phyloP scores from a whole-genome alignment of 1,284 basidiomycete species.

The Tilletia setariae region DNA sequence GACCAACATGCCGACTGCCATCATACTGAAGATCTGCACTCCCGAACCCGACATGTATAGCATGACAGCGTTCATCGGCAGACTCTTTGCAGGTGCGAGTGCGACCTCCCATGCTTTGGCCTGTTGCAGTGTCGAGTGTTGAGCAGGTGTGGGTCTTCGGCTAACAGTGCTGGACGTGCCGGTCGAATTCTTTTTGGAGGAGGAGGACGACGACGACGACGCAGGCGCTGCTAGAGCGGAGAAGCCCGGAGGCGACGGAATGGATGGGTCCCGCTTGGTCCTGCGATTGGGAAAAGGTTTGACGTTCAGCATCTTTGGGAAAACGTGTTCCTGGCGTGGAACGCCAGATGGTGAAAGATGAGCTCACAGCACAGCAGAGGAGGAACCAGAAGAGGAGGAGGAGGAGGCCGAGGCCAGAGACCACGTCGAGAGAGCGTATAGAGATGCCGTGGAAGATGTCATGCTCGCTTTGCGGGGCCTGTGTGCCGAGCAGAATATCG shows the following conservation, averaged over 20 bases:
- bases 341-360: neutral
- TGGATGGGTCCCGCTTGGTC: slow-evolving; percentile 7
- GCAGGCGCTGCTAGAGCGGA: neutral
- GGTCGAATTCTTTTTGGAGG: neutral
- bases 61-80: slow-evolving; percentile 54
- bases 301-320: too few relatives aligned
- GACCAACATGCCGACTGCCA: slow-evolving; percentile 52
- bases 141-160: neutral
- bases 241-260: slow-evolving; percentile 13
- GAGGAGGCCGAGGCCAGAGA: neutral
- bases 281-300: neutral
- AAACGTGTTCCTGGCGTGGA: too few relatives aligned
- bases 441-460: neutral
- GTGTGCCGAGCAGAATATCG: neutral
- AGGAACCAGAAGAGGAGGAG: neutral
- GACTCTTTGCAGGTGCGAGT: slow-evolving; percentile 41
- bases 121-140: slow-evolving; percentile 36
- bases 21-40: slow-evolving; percentile 54
- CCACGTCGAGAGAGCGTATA: neutral
- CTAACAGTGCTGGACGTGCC: neutral
- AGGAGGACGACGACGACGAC: neutral
- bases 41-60: slow-evolving; percentile 51
- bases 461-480: neutral
- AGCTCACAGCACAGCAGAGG: neutral
- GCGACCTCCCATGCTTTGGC: slow-evolving; percentile 51